Conservation (phyloP, 257 asterid genomes). For the Solanum raphanifolium region DNA sequence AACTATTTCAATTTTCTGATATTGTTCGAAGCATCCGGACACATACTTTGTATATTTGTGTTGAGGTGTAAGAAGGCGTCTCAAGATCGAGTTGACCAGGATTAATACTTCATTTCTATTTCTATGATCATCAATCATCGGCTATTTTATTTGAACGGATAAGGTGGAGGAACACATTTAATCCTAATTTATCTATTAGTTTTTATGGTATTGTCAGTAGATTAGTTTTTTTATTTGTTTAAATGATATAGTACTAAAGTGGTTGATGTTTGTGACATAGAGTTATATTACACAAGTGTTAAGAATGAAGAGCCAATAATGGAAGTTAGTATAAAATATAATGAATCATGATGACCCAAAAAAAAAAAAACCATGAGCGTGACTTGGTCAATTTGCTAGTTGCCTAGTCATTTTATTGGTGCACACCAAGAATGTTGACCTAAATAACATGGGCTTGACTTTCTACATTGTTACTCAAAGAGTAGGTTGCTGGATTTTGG, state of each 20-base stretch:
- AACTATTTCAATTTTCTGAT: neutral
- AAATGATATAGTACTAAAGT: neutral
- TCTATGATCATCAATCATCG: neutral
- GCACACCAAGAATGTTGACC: neutral
- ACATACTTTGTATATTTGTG: too few relatives aligned
- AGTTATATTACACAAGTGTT: neutral
- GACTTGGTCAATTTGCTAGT: neutral
- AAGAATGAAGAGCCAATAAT: neutral
- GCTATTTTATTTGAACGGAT: neutral
- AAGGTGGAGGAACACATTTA: neutral
- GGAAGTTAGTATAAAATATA: neutral
- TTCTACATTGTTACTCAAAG: neutral
- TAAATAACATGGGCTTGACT: neutral
- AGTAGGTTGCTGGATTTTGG: neutral
- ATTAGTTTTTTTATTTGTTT: neutral
- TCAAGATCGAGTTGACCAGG: too few relatives aligned
- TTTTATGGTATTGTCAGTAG: neutral
- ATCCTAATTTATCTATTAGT: neutral
- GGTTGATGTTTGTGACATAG: neutral
- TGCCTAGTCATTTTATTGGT: neutral
- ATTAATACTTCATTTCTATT: too few relatives aligned
- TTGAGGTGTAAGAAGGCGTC: too few relatives aligned
- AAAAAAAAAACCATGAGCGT: too few relatives aligned
- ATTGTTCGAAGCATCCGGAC: neutral
- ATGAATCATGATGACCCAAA: neutral